Conservation (phyloP, 1,284 basidiomycete genomes). For the Coniferiporia sulphurascens region DNA sequence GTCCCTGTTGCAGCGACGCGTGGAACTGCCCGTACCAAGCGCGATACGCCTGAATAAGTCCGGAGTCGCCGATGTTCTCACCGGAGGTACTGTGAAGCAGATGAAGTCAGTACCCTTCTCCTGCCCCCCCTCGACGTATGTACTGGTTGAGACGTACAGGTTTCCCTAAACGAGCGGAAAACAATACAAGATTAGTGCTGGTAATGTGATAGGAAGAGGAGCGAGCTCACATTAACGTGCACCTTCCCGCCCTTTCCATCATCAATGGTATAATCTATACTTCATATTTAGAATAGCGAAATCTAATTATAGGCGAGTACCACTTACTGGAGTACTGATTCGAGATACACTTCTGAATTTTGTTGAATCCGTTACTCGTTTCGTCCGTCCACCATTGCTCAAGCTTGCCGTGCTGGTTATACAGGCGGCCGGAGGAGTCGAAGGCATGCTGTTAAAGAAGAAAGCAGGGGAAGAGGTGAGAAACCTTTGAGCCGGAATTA, state of each 20-base stretch:
- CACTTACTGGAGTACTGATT: constrained; percentile 75
- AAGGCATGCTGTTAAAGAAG: constrained; percentile 70
- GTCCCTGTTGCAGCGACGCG: constrained; percentile 47
- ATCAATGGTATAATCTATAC: constrained; percentile 70
- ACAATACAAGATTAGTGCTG: not conserved
- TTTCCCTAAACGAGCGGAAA: constrained; percentile 50
- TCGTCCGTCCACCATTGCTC: constrained; percentile 85
- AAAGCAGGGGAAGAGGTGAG: constrained; percentile 7
- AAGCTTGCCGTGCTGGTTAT: constrained; percentile 78
- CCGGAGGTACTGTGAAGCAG: constrained; percentile 62
- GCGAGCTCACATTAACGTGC: constrained; percentile 73
- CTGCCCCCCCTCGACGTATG: not conserved
- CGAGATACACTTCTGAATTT: constrained; percentile 83
- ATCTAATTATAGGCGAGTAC: not conserved
- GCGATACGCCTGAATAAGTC: constrained; percentile 80
- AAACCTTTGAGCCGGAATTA: not conserved
- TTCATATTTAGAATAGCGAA: not conserved
- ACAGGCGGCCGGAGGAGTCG: constrained; percentile 84
- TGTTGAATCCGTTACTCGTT: constrained; percentile 81
- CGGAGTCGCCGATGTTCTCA: constrained; percentile 87
- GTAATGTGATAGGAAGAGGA: not conserved
- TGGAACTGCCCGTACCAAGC: constrained; percentile 78
- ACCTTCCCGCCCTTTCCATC: constrained; percentile 82
- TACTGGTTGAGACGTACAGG: constrained; percentile 41
- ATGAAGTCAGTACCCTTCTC: not conserved